Evolutionary conservation across 345 rosid genomes (phyloP).

Genomic region (Raphanus raphanistrum): DNA sequence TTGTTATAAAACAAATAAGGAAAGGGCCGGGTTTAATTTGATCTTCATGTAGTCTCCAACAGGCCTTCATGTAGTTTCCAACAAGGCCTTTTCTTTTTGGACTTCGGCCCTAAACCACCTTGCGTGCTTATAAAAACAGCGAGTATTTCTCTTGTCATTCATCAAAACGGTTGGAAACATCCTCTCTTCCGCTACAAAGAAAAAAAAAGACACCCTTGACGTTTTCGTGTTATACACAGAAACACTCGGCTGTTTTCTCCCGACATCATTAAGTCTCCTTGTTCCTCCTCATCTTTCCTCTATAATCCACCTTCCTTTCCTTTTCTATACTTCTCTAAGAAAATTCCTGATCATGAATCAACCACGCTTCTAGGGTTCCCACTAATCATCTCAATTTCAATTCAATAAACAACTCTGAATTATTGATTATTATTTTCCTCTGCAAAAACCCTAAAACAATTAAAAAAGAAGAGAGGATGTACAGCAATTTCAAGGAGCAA

Average conservation of each 20-base stretch:
- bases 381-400: not conserved
- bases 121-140: not conserved
- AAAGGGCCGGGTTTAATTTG: not conserved
- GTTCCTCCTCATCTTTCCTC: not conserved
- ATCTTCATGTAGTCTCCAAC: not conserved
- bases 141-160: not conserved
- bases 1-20: not conserved
- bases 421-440: not conserved
- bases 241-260: slow-evolving; percentile 5
- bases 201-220: slow-evolving; percentile 3
- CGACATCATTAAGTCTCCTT: not conserved
- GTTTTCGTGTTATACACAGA: not conserved
- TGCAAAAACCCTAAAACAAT: slow-evolving; percentile 10
- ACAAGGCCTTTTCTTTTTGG: not conserved
- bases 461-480: slow-evolving; percentile 42
- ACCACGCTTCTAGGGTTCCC: slow-evolving; percentile 9
- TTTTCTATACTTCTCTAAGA: not conserved
- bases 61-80: no score
- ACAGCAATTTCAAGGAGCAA: slow-evolving; percentile 92
- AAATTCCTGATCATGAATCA: slow-evolving; percentile 19
- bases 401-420: not conserved
- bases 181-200: not conserved
- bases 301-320: not conserved
- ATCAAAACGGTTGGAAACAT: not conserved
- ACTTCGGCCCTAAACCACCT: not conserved